Base-by-base conservation (phyloP, 192 early-diverging fungal genomes). In the Phlyctochytrium planicorne region DNA sequence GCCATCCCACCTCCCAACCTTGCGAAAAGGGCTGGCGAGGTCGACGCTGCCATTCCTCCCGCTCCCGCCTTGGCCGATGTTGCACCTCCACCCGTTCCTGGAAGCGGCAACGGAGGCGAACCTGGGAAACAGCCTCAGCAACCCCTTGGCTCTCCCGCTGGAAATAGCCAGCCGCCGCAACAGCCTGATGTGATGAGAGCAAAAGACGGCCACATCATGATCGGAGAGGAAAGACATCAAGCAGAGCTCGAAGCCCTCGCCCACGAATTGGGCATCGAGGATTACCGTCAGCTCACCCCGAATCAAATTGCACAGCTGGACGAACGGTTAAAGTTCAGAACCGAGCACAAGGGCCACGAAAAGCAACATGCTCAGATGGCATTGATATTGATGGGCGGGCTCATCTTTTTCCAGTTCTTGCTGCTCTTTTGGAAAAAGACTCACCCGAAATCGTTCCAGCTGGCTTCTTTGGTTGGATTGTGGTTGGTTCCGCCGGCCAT, bases 401-500 rank as follows among this genome's bases (percentile, higher is more conserved):
- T 84, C 29, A 70, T 84, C 29, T 34, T 71, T 2, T 80, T 78
- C 30, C 83, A 84, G 60, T 30, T 84, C n/a, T 24, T 65, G 30
- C 72, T 84, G 55, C 61, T 72, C 35, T 20, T 78, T 0, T 84
- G 83, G 83, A 82, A 82, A 59, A 71, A 69, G 25, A 67, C 63
- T 40, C 83, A 82, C 57, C 29, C 37, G 20, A 33, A 60, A 0
- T 78, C 76, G 3, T 84, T 76, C 72, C 66, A 82, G 60, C 52
- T 70, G 23, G 77, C 77, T 0, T 80, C 78, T 12, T 71, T 84
- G 20, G 35, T 80, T 23, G 82, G 82, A 1, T 68, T 84, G 6
- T 84, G 79, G 82, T 25, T 84, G 3, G 74, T 84, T 0, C 83
- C 83, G 3, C 33, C 74, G 30, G 57, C 61, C 2, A 71, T 84